Percentiles rank a stretch among this genome's conserved stretches.
These are phyloP conservation scores for Collybia sp. DNA, from an alignment of 768 basidiomycete genomes.

Conservation along the genomic window DNA sequence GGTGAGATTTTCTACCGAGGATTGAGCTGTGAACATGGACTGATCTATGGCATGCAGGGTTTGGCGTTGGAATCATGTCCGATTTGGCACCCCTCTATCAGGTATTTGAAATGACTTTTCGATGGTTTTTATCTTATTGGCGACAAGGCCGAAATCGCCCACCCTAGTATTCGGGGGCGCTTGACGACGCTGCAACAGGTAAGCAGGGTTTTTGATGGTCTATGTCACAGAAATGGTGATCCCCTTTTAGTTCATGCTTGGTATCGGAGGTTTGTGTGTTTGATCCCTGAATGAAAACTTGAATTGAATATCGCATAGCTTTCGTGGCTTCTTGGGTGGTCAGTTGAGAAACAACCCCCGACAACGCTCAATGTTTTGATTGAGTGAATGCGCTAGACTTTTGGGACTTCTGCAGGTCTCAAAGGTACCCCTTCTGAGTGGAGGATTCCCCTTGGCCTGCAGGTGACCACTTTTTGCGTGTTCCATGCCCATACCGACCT, in stretches of 20 bases:
- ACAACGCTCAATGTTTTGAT: background rate
- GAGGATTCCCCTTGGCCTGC: slow-evolving; percentile 45
- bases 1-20: slow-evolving; percentile 17
- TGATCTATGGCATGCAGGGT: slow-evolving; percentile 14
- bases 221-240: background rate
- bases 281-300: background rate
- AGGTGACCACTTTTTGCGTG: slow-evolving; percentile 13
- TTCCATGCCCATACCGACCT: background rate
- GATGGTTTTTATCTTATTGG: background rate
- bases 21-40: no score
- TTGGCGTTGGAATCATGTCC: slow-evolving; percentile 43
- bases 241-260: slow-evolving; percentile 37
- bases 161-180: slow-evolving; percentile 50
- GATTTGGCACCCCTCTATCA: slow-evolving; percentile 51
- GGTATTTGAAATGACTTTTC: slow-evolving; percentile 12
- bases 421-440: slow-evolving; percentile 37
- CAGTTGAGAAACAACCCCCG: slow-evolving; percentile 7
- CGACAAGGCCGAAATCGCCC: slow-evolving; percentile 46
- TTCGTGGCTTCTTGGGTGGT: slow-evolving; percentile 46
- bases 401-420: slow-evolving; percentile 32
- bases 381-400: slow-evolving; percentile 22
- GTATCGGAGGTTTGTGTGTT: slow-evolving; percentile 32
- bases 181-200: slow-evolving; percentile 49
- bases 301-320: slow-evolving; percentile 20
- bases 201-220: background rate